These are phyloP conservation scores for Pseudodiploospora longispora DNA, from an alignment of 2,329 filamentous ascomycete genomes.

Conservation along the genomic window DNA sequence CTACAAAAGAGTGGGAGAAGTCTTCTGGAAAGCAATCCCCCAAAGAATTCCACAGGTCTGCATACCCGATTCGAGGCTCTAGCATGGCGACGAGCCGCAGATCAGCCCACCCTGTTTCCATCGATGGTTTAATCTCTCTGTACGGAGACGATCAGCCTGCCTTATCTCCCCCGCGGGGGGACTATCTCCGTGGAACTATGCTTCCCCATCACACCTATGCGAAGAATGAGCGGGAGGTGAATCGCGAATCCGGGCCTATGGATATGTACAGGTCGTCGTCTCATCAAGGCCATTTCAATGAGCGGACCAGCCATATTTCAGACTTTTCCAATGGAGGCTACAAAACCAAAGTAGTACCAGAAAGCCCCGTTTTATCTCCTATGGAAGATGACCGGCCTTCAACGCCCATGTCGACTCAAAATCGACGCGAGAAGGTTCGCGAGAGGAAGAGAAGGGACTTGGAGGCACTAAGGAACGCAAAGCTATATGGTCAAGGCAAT, in stretches of 20 bases:
- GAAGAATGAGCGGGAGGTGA: too few species aligned
- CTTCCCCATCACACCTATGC: too few species aligned
- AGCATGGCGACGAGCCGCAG: constrained; percentile 16
- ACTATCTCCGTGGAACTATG: too few species aligned
- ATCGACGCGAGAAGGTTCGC: constrained; percentile 29
- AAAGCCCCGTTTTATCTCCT: constrained; percentile 13
- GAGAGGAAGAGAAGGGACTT: constrained; percentile 33
- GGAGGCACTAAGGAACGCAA: constrained; percentile 22
- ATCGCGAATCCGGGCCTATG: too few species aligned
- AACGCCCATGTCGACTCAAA: constrained; percentile 17
- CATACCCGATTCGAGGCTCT: constrained; percentile 17
- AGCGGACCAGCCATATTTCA: not conserved
- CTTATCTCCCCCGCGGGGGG: not conserved
- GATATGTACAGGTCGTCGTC: too few species aligned
- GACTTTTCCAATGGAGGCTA: not conserved
- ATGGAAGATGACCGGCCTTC: constrained; percentile 11
- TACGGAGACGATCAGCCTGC: not conserved
- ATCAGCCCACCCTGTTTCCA: constrained; percentile 10
- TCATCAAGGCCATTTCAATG: not conserved
- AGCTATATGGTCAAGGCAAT: constrained; percentile 9
- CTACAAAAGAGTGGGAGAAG: not conserved
- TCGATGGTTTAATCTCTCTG: constrained; percentile 14
- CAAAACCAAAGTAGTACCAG: constrained; percentile 7
- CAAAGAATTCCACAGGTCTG: constrained; percentile 9
- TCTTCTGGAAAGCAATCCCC: not conserved